Evolutionary conservation across 805 yeast genomes (phyloP).

Genomic region (Scheffersomyces ergatensis): DNA sequence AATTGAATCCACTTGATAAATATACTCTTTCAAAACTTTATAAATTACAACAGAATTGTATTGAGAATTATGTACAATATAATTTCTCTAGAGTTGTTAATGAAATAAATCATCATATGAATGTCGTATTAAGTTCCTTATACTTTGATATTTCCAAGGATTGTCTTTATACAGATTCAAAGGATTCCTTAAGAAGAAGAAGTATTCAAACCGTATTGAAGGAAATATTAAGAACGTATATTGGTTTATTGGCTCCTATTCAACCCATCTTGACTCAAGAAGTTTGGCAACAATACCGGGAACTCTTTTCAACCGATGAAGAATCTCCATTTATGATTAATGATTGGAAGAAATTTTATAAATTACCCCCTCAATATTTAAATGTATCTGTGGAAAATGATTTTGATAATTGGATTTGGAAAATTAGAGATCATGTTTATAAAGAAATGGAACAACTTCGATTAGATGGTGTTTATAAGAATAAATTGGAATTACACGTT

Average conservation of each 20-base stretch:
- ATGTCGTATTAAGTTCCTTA: conserved; percentile 70
- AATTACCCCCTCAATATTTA: conserved; percentile 30
- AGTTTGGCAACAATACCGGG: conserved; percentile 61
- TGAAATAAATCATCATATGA: conserved; percentile 67
- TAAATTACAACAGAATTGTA: conserved; percentile 40
- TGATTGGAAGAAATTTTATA: conserved; percentile 31
- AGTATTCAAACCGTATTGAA: conserved; percentile 65
- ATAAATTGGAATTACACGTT: conserved; percentile 59
- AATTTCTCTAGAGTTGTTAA: conserved; percentile 73
- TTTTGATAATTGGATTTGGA: conserved; percentile 42
- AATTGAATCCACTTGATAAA: conserved; percentile 50
- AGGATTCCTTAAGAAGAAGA: conserved; percentile 47
- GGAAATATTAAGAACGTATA: conserved; percentile 57
- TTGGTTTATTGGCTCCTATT: conserved; percentile 74
- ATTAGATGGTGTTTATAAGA: conserved; percentile 47
- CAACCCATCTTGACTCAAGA: conserved; percentile 86
- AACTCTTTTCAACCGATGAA: conserved; percentile 2
- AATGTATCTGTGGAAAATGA: conserved; percentile 38
- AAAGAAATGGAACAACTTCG: conserved; percentile 57
- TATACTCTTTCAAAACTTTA: conserved; percentile 57
- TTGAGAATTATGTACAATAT: conserved; percentile 49
- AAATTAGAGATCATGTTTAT: conserved; percentile 48
- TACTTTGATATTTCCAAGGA: conserved; percentile 90
- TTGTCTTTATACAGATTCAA: conserved; percentile 68
- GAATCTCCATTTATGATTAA: conserved; percentile 49